phyloP scores from a whole-genome alignment of 768 basidiomycete genomes.

The Brasilioporus rufonigricans region DNA sequence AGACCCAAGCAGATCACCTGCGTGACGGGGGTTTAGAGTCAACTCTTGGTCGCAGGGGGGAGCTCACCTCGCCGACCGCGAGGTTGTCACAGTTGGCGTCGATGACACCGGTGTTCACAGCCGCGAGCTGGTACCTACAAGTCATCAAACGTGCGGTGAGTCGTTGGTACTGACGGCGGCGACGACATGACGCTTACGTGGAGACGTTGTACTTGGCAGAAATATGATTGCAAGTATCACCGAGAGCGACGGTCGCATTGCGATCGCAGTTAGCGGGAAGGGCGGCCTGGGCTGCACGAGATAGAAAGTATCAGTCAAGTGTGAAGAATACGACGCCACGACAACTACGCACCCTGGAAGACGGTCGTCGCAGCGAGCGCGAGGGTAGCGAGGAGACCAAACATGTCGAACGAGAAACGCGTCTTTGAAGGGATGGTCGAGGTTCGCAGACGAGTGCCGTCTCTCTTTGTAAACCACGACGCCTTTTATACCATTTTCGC shows the following conservation, averaged over 20 bases:
- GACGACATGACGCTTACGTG: conserved; percentile 44
- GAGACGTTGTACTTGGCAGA: conserved; percentile 59
- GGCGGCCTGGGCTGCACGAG: conserved; percentile 43
- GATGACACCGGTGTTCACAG: conserved; percentile 47
- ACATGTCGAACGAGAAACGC: conserved; percentile 11
- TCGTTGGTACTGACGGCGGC: not conserved
- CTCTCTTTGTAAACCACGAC: not conserved
- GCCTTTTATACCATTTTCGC: conserved; percentile 20
- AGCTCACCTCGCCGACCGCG: conserved; percentile 42
- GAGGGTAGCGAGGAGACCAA: conserved; percentile 15
- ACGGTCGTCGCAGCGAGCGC: conserved; percentile 12
- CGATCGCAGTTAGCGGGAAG: conserved; percentile 53
- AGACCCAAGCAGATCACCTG: conserved; percentile 57
- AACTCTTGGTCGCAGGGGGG: not conserved
- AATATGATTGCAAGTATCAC: conserved; percentile 67
- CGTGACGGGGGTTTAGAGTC: not conserved
- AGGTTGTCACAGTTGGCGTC: conserved; percentile 58
- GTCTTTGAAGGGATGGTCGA: not conserved
- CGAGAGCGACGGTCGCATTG: conserved; percentile 51
- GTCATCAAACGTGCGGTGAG: not conserved
- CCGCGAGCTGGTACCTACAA: conserved; percentile 55
- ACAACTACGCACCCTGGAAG: conserved; percentile 17
- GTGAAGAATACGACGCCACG: not conserved
- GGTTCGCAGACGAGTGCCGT: not conserved
- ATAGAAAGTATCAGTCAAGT: not conserved